A percentile compares a stretch with the other conserved stretches of the same genome.
Evolutionary conservation across 345 rosid species (phyloP).

Genomic region (Gossypium longicalyx): DNA sequence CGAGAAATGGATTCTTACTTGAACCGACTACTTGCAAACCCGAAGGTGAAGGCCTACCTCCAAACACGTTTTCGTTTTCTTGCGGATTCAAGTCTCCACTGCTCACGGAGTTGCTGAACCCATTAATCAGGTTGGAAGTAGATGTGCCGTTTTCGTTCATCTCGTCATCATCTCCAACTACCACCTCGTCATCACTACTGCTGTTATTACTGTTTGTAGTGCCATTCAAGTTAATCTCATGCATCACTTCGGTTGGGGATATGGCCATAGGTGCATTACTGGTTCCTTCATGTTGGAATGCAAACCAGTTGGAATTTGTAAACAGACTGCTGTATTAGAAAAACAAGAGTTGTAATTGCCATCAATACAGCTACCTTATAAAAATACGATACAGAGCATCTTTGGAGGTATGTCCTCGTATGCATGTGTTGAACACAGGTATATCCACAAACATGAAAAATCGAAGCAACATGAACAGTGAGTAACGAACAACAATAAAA

Average conservation of each 20-base stretch:
- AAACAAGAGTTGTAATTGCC: neutral
- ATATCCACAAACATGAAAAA: neutral
- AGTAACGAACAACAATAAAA: neutral
- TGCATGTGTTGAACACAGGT: too few species aligned
- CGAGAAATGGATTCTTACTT: slow-evolving; percentile 62
- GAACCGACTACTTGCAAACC: slow-evolving; percentile 56
- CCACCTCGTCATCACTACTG: slow-evolving; percentile 89
- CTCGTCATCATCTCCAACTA: slow-evolving; percentile 73
- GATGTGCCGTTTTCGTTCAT: slow-evolving; percentile 50
- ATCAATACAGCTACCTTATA: neutral
- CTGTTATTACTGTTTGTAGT: slow-evolving; percentile 55
- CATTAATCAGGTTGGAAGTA: slow-evolving; percentile 40
- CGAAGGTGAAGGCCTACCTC: slow-evolving; percentile 50
- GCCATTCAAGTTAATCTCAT: slow-evolving; percentile 67
- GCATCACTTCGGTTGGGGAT: slow-evolving; percentile 66
- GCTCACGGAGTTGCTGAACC: slow-evolving; percentile 22
- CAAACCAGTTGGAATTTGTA: slow-evolving; percentile 97
- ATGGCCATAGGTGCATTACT: slow-evolving; percentile 45
- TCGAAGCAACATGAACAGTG: neutral
- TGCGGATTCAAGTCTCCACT: slow-evolving; percentile 30
- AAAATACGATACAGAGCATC: neutral
- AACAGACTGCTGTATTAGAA: slow-evolving; percentile 56
- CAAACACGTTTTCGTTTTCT: slow-evolving; percentile 49
- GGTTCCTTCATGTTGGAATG: slow-evolving; percentile 77
- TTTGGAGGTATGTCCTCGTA: neutral